A percentile compares a stretch with the other conserved stretches of the same genome.
These are phyloP conservation scores for Sanguinoderma infundibulare DNA, from an alignment of 1,284 basidiomycete genomes.

Conservation along the genomic window DNA sequence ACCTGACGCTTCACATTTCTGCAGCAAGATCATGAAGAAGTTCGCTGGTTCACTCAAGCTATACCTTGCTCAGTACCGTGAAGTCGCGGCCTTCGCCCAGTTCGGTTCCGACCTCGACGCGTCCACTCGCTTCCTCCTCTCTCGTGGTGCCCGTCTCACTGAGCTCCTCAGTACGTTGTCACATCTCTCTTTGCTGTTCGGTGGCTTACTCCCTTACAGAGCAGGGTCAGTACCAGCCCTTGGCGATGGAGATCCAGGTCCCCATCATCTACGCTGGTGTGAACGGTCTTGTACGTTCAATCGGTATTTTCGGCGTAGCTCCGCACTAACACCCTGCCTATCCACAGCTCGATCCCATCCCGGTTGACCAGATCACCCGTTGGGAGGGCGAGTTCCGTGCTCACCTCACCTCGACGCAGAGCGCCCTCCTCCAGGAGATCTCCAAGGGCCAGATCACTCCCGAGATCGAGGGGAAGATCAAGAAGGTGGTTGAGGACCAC, in stretches of 20 bases:
- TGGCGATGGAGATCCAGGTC: constrained; percentile 94
- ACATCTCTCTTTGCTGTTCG: not conserved
- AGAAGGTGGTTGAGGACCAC: constrained; percentile 89
- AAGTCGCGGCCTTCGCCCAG: constrained; percentile 98
- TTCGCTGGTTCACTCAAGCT: constrained; percentile 99
- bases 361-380: constrained; percentile 91
- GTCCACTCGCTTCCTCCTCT: constrained; percentile 96
- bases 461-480: constrained; percentile 92
- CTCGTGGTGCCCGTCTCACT: constrained; percentile 96
- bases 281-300: constrained; percentile 85
- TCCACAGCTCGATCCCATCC: constrained; percentile 83
- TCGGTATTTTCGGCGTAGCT: not conserved
- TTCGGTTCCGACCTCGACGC: constrained; percentile 99
- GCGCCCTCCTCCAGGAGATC: constrained; percentile 81
- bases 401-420: constrained; percentile 75
- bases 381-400: constrained; percentile 94
- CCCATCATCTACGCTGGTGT: constrained; percentile 99
- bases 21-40: constrained; percentile 98
- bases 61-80: constrained; percentile 99
- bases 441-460: constrained; percentile 82
- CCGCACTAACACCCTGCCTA: constrained; percentile 10
- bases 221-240: constrained; percentile 97
- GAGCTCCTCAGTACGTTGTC: constrained; percentile 86
- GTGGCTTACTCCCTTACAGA: constrained; percentile 47
- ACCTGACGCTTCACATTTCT: constrained; percentile 1